phyloP scores from a whole-genome alignment of 495 filamentous ascomycete genomes.

The Trichoderma orchidacearum region DNA sequence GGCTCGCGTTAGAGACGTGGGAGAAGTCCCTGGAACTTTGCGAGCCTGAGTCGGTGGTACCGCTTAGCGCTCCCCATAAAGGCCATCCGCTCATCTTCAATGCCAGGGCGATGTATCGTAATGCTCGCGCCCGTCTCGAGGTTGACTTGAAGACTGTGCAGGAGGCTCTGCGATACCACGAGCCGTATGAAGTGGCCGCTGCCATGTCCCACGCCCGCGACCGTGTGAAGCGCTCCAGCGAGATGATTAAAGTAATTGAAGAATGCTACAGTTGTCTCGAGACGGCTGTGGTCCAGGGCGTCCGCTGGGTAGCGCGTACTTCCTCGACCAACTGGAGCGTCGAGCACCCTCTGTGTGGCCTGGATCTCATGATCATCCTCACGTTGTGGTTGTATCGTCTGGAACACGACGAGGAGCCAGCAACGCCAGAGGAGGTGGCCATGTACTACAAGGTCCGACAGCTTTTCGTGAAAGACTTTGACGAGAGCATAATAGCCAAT shows the following conservation, averaged over 20 bases:
- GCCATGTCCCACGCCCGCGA: constrained; percentile 91
- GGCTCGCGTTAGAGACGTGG: constrained; percentile 93
- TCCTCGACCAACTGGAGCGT: constrained; percentile 98
- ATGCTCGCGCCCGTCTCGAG: constrained; percentile 81
- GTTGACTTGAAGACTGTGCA: constrained; percentile 93
- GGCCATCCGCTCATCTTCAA: constrained; percentile 98
- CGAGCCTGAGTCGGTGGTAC: constrained; percentile 81
- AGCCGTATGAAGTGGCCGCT: constrained; percentile 89
- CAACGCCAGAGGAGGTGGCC: constrained; percentile 75
- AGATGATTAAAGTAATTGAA: constrained; percentile 97
- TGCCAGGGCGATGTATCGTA: constrained; percentile 93
- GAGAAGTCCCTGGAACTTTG: constrained; percentile 89
- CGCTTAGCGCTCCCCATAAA: constrained; percentile 88
- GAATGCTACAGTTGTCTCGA: constrained; percentile 98
- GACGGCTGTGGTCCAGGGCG: constrained; percentile 84
- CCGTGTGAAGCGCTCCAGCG: constrained; percentile 82
- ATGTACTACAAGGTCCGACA: constrained; percentile 94
- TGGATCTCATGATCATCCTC: constrained; percentile 98
- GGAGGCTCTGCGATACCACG: constrained; percentile 93
- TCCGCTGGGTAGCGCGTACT: constrained; percentile 94
- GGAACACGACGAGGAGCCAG: constrained; percentile 95
- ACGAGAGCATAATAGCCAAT: constrained; percentile 55
- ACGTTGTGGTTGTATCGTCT: constrained; percentile 96
- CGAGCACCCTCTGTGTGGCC: constrained; percentile 89
- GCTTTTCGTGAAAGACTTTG: constrained; percentile 80